Conservation (phyloP, 495 filamentous ascomycete species). For the Xylaria bambusicola region DNA sequence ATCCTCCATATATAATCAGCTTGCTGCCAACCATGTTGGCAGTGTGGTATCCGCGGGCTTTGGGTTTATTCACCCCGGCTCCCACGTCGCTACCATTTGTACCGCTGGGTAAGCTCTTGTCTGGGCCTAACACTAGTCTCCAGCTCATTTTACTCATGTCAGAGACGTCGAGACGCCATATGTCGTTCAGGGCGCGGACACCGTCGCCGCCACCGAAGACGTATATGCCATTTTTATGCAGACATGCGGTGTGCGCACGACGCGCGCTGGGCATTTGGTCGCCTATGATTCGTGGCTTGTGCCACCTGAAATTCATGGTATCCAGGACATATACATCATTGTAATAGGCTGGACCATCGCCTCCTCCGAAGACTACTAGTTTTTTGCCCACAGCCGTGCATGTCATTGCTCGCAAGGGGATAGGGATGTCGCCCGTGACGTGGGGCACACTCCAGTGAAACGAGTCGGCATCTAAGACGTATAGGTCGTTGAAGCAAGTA, state of each 20-base stretch:
- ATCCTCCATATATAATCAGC: constrained; percentile 67
- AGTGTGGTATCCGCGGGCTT: constrained; percentile 66
- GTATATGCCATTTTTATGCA: constrained; percentile 68
- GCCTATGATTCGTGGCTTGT: constrained; percentile 54
- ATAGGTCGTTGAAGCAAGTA: constrained; percentile 65
- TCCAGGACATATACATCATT: constrained; percentile 70
- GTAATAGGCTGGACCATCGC: constrained; percentile 67
- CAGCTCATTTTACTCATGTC: constrained; percentile 64
- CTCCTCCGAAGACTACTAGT: constrained; percentile 65
- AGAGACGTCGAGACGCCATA: constrained; percentile 66
- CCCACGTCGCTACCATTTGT: constrained; percentile 23
- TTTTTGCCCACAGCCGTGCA: constrained; percentile 67
- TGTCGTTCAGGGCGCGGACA: constrained; percentile 64
- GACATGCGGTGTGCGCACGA: constrained; percentile 64
- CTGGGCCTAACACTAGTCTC: constrained; percentile 57
- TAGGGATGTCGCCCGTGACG: constrained; percentile 61
- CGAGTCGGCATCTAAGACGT: constrained; percentile 65
- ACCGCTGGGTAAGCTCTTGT: constrained; percentile 12
- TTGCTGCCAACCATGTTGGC: constrained; percentile 70
- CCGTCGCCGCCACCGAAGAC: constrained; percentile 68
- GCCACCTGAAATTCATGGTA: constrained; percentile 64
- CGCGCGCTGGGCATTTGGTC: constrained; percentile 55
- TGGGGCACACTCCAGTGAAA: constrained; percentile 63
- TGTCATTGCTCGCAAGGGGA: constrained; percentile 66
- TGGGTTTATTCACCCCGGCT: constrained; percentile 42